Evolutionary conservation across 495 filamentous ascomycete species (phyloP), one percentile per base, ranked within the genome.

Genomic region (Trichoderma parareesei): DNA sequence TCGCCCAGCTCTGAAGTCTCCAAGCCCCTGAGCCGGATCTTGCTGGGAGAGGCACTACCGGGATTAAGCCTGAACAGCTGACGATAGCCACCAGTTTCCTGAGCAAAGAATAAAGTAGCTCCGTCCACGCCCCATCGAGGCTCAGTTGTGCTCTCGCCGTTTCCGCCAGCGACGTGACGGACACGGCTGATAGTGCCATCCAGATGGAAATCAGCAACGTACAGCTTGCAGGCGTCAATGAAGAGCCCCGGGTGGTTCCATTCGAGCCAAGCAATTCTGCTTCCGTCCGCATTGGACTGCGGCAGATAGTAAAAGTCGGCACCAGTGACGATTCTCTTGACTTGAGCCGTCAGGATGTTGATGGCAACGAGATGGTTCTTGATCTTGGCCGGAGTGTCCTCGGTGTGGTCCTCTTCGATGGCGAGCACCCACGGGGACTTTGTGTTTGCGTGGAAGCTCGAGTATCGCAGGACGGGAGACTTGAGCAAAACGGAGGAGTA

Each of bases 161-260:
- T 43, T 9, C 61, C 65, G 6, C 69, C 67, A 3, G 77, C 78
- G 16, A 76, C 76, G 18, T 77, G 44, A 0, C 55, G 53, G 7
- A 33, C 16, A 13, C 64, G 46, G 40, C 40, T 46, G 11, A 63
- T 14, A 13, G 38, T 63, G 55, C 55, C 55, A 20, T 27, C n/a
- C 55, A 10, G 4, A 16, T 48, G 13, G 14, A 60, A 82, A 8
- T 74, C 67, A 5, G 74, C 78, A 38, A 74, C 13, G 65, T 74
- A 74, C 9, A 84, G 67, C 62, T 74, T 68, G n/a, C 73, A 76
- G 2, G 76, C 78, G 0, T 73, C 74, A 74, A 79, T 83, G 7
- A 80, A 79, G 75, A 82, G 79, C 63, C 77, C 74, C 0, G 80
- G 81, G 69, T 83, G 78, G 43, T 76, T 69, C 79, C 80, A 83